Base-by-base conservation (phyloP, 257 asterid species). In the Scutellaria galericulata region DNA sequence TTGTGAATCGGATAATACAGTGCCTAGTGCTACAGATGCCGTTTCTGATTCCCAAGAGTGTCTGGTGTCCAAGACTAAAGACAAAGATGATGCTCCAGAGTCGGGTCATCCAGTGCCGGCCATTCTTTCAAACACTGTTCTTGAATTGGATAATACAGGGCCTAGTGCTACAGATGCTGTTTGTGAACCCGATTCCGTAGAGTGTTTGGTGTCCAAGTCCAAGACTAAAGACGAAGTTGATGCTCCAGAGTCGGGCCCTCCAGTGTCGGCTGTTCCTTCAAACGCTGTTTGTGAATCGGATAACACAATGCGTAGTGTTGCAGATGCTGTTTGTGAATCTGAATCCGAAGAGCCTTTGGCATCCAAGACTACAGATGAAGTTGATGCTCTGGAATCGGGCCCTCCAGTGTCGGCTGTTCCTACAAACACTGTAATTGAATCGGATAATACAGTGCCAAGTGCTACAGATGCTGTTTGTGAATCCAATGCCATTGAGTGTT, bases 61-160 rank as follows among this genome's bases (percentile, higher is more conserved):
- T 31, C 27, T 31, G 37, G 37, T 31, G 37, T 31, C 27, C 64
- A 77, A 67, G 58, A 64, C 57, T 12, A 8, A 42, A 5, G 79
- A 80, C 37, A 77, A 79, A 66, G 76, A 37, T 37, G 70, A 72
- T 54, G 66, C 79, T 54, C 37, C 42, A 20, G 74, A 61, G 35
- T 66, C 66, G 37, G 71, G 15, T 5, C 70, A 70, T 31, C 37
- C 37, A 31, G 37, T 62, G 72, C 68, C 59, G 64, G 75, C 68
- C 53, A 39, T 64, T 72, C 75, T 75, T 62, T 64, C 75, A n/a
- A 69, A 46, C 71, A 52, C 68, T 68, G 54, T 50, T 72, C 40
- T 6, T 13, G 76, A 64, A 48, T 37, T 75, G 10, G 72, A 62
- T 61, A 72, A 54, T 20, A 14, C 73, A 53, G 64, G 48, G 13